phyloP scores from a whole-genome alignment of 2,329 filamentous ascomycete species.

The Fusarium irregulare region DNA sequence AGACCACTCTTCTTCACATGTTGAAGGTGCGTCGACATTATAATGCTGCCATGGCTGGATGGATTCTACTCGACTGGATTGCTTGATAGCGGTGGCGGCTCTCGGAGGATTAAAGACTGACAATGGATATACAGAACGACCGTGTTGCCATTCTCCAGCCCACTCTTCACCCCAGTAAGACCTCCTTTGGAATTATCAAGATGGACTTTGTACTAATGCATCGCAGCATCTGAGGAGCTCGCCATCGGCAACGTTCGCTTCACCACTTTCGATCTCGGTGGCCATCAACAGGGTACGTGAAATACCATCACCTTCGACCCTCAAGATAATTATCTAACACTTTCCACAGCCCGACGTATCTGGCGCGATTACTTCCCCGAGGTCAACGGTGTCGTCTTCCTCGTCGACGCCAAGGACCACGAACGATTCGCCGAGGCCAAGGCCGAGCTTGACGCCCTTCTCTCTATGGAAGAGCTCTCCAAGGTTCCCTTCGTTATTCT shows the following conservation, averaged over 20 bases:
- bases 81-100: conserved; percentile 4
- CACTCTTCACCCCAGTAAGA: conserved; percentile 89
- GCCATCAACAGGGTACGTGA: conserved; percentile 84
- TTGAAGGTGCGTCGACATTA: conserved; percentile 75
- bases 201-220: conserved; percentile 29
- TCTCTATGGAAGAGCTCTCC: conserved; percentile 95
- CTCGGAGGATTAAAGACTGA: conserved; percentile 39
- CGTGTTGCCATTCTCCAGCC: conserved; percentile 91
- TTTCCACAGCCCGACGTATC: conserved; percentile 82
- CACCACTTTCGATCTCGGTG: conserved; percentile 93
- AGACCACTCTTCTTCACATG: conserved; percentile 95
- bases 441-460: conserved; percentile 93
- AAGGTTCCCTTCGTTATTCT: conserved; percentile 97
- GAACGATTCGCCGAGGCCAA: conserved; percentile 95
- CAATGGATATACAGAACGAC: conserved; percentile 73
- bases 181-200: not conserved
- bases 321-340: not conserved
- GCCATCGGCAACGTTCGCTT: conserved; percentile 94
- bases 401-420: conserved; percentile 96
- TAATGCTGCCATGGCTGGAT: not conserved
- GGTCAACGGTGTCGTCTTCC: conserved; percentile 96
- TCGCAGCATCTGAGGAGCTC: conserved; percentile 85
- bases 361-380: conserved; percentile 99
- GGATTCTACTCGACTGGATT: conserved; percentile 3
- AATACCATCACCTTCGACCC: not conserved